Evolutionary conservation across 2,329 filamentous ascomycete genomes (phyloP), one percentile per base, ranked within the genome.

Genomic region (Coccinonectria pachysandricola): DNA sequence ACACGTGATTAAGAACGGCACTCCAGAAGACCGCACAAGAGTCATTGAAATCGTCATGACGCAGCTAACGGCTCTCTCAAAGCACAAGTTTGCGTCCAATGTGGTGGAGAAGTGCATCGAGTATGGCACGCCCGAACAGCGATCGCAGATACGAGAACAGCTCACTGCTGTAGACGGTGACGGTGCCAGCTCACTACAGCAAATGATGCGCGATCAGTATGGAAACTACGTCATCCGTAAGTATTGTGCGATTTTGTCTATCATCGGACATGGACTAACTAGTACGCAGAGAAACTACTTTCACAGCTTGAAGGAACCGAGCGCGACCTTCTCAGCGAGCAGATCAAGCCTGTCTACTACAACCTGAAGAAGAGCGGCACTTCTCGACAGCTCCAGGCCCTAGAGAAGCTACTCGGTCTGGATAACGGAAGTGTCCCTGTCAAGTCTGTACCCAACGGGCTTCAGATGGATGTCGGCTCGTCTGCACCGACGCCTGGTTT

Each of bases 191-290:
- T 72, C 76, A n/a, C 59, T 96, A 19, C 68, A 79, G 35, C 64
- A 70, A 12, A 67, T 95, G 57, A 86, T 95, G 68, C 82, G 79
- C 39, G 88, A 98, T 50, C 80, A 84, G 38, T 96, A 79, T 52
- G 91, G 84, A 34, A 98, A 98, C 54, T 98, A 96, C 50, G 88
- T 96, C 5, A 80, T 96, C 35, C 88, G 86, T 93, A 73, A 75
- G 85, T 54, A n/a, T n/a, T n/a, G n/a, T n/a, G n/a, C n/a, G n/a
- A n/a, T n/a, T n/a, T n/a, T n/a, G n/a, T n/a, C n/a, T n/a, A n/a
- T n/a, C n/a, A n/a, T n/a, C n/a, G n/a, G n/a, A n/a, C n/a, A n/a
- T n/a, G n/a, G n/a, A n/a, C n/a, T n/a, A n/a, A n/a, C n/a, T n/a
- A n/a, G n/a, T n/a, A n/a, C n/a, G 16, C 49, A 92, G 85, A 95